A percentile compares a stretch with the other conserved stretches of the same genome.
Conservation (phyloP, 805 yeast genomes). For the Suhomyces pyralidae region DNA sequence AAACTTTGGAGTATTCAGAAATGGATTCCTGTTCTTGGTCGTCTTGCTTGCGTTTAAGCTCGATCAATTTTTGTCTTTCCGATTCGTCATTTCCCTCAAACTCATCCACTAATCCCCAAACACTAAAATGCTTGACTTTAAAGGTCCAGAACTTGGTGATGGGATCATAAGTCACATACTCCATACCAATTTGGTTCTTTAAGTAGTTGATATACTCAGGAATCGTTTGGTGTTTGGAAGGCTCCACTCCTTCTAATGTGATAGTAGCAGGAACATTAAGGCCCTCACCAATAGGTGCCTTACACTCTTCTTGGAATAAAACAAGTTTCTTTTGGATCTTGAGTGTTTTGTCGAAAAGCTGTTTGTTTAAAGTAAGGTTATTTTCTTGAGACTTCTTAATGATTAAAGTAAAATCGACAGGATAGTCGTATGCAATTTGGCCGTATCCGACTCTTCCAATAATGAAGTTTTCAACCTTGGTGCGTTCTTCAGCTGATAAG, state of each 20-base stretch:
- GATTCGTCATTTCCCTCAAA: slow-evolving; percentile 32
- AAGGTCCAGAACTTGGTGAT: slow-evolving; percentile 74
- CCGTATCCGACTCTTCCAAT: slow-evolving; percentile 70
- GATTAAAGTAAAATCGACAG: slow-evolving; percentile 65
- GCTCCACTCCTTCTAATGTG: slow-evolving; percentile 60
- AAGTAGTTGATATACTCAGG: slow-evolving; percentile 49
- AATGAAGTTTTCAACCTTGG: slow-evolving; percentile 58
- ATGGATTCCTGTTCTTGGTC: slow-evolving; percentile 42
- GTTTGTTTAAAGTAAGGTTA: slow-evolving; percentile 37
- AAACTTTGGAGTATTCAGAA: slow-evolving; percentile 25
- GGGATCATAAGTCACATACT: slow-evolving; percentile 77
- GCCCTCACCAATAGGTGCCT: slow-evolving; percentile 66
- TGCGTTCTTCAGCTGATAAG: slow-evolving; percentile 45
- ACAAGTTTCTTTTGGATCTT: slow-evolving; percentile 49
- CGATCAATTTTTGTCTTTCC: slow-evolving; percentile 30
- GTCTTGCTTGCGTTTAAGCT: slow-evolving; percentile 33
- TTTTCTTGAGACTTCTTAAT: slow-evolving; percentile 36
- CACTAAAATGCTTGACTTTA: slow-evolving; percentile 85
- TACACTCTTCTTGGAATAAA: slow-evolving; percentile 27
- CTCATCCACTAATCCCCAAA: slow-evolving; percentile 85
- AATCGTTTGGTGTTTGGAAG: slow-evolving; percentile 43
- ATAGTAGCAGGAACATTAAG: slow-evolving; percentile 75
- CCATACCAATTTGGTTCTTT: slow-evolving; percentile 62
- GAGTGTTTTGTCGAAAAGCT: slow-evolving; percentile 34
- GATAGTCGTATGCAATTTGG: slow-evolving; percentile 59